phyloP scores from a whole-genome alignment of 305 asterid genomes.

The Fraxinus sp. region DNA sequence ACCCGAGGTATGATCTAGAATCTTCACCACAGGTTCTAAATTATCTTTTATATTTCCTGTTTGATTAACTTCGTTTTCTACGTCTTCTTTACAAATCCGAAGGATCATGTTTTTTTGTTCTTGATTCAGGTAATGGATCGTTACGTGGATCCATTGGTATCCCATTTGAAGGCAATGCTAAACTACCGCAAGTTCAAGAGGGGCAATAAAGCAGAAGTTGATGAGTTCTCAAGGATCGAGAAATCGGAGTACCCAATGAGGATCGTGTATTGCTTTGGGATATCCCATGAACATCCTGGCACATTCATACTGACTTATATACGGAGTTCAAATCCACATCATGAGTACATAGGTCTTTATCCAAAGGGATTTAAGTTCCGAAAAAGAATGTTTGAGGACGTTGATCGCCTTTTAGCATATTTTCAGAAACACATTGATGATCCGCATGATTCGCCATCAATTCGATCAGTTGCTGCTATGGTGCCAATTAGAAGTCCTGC shows the following conservation, averaged over 20 bases:
- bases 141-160: constrained; percentile 91
- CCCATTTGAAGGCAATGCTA: constrained; percentile 85
- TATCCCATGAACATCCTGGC: constrained; percentile 96
- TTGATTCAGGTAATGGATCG: constrained; percentile 87
- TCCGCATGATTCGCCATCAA: constrained; percentile 69
- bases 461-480: constrained; percentile 85
- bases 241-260: constrained; percentile 84
- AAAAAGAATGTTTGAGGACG: constrained; percentile 84
- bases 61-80: background rate
- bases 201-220: constrained; percentile 83
- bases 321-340: constrained; percentile 89
- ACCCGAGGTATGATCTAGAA: background rate
- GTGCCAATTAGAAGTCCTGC: constrained; percentile 91
- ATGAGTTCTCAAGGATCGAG: constrained; percentile 70
- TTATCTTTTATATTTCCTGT: background rate
- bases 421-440: constrained; percentile 93
- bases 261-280: constrained; percentile 85
- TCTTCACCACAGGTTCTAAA: background rate
- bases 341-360: constrained; percentile 85
- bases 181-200: constrained; percentile 79
- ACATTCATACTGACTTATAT: constrained; percentile 88
- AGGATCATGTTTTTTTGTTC: background rate
- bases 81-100: background rate
- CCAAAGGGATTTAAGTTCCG: constrained; percentile 95
- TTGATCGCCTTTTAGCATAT: constrained; percentile 82